A percentile compares a stretch with the other conserved stretches of the same genome.
Conservation (phyloP, 208 protist genomes). For the Acanthamoeba triangularis region DNA sequence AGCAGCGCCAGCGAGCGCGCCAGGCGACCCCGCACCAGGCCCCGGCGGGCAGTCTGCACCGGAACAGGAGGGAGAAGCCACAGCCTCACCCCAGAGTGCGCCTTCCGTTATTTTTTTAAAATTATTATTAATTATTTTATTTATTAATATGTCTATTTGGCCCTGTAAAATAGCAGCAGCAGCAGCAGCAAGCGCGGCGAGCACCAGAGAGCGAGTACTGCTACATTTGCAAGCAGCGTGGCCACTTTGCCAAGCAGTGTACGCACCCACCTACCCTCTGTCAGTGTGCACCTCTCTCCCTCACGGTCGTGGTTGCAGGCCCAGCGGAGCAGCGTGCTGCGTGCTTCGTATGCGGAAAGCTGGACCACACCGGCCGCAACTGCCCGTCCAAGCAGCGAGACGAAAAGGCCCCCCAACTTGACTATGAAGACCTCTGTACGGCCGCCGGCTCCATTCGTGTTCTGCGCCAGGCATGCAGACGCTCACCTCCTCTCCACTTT, state of each 20-base stretch:
- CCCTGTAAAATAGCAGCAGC: neutral
- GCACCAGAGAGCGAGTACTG: neutral
- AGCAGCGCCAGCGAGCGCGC: no score
- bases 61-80: neutral
- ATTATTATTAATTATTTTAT: neutral
- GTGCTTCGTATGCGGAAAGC: constrained; percentile 9
- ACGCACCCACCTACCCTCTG: neutral
- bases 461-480: neutral
- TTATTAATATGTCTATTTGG: neutral
- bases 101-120: neutral
- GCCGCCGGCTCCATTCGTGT: neutral
- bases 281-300: neutral
- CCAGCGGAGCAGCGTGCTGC: neutral
- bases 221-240: constrained; percentile 38
- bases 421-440: constrained; percentile 15
- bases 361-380: constrained; percentile 42
- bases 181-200: neutral
- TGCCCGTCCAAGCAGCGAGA: neutral
- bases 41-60: neutral
- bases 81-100: neutral
- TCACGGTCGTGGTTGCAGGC: neutral
- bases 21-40: neutral
- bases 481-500: neutral
- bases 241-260: constrained; percentile 43
- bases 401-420: neutral